These are phyloP conservation scores for Penicillium waksmanii DNA, from an alignment of 495 filamentous ascomycete species.

Conservation along the genomic window DNA sequence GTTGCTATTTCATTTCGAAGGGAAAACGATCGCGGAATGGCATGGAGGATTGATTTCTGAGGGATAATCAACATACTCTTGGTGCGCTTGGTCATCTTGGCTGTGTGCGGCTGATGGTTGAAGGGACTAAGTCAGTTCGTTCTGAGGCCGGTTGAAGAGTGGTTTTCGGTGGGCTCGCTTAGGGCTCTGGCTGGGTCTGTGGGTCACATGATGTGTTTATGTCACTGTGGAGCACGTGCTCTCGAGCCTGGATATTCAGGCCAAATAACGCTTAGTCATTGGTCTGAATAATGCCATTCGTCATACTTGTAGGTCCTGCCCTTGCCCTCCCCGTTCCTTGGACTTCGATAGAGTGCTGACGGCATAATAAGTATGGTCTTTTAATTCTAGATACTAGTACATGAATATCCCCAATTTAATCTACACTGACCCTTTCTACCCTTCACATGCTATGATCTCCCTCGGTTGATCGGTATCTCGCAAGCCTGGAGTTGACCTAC, in stretches of 20 bases:
- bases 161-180: slow-evolving; percentile 56
- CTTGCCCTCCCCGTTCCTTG: not conserved
- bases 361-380: not conserved
- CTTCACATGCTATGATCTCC: not conserved
- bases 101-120: slow-evolving; percentile 46
- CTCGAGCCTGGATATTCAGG: not conserved
- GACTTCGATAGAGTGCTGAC: slow-evolving; percentile 9
- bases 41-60: not conserved
- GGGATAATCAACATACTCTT: slow-evolving; percentile 64
- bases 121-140: slow-evolving; percentile 50
- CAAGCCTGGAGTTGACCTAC: not conserved
- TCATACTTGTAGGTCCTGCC: not conserved
- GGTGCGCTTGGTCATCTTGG: slow-evolving; percentile 94
- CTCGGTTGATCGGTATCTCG: not conserved
- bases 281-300: not conserved
- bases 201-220: slow-evolving; percentile 31
- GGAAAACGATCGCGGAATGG: slow-evolving; percentile 1
- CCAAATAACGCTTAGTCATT: not conserved
- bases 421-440: not conserved
- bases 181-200: slow-evolving; percentile 38
- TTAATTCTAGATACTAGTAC: too few species aligned
- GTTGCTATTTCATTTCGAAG: not conserved
- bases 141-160: slow-evolving; percentile 40
- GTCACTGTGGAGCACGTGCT: slow-evolving; percentile 9
- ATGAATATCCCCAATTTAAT: too few species aligned